phyloP scores from a whole-genome alignment of 768 basidiomycete genomes.

The Naganishia randhawae region DNA sequence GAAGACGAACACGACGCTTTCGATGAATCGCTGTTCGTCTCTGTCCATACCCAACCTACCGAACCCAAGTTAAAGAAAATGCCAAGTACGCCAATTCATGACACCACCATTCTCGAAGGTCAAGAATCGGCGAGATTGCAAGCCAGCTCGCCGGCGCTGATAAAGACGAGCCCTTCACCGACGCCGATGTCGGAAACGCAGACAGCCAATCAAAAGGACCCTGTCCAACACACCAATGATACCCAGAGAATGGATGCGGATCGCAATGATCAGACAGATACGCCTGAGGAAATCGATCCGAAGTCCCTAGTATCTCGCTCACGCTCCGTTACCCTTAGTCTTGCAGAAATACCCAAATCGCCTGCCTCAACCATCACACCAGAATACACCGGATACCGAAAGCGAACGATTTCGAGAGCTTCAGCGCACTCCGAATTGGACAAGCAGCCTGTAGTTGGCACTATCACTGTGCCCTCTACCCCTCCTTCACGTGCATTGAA shows the following conservation, averaged over 20 bases:
- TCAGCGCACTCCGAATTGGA: slow-evolving; percentile 36
- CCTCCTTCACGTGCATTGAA: slow-evolving; percentile 39
- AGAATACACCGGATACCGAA: slow-evolving; percentile 44
- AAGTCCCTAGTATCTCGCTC: not conserved
- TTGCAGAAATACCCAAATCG: slow-evolving; percentile 19
- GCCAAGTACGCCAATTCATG: not conserved
- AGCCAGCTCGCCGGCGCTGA: not conserved
- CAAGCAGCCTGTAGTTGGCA: slow-evolving; percentile 42
- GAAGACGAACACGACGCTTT: slow-evolving; percentile 17
- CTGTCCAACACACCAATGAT: not conserved
- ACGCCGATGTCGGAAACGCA: not conserved
- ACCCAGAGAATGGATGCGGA: not conserved
- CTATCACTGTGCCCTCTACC: slow-evolving; percentile 47
- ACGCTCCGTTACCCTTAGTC: slow-evolving; percentile 21
- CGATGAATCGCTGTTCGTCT: slow-evolving; percentile 12
- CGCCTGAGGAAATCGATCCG: not conserved
- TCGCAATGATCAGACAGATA: not conserved
- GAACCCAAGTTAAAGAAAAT: slow-evolving; percentile 8
- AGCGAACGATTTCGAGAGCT: slow-evolving; percentile 50
- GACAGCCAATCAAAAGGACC: not conserved
- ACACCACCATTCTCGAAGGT: not conserved
- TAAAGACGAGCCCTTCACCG: not conserved
- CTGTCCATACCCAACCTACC: not conserved
- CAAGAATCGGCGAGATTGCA: slow-evolving; percentile 30
- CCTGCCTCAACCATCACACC: slow-evolving; percentile 29